Evolutionary conservation across 1,284 basidiomycete genomes (phyloP).

Genomic region (Cerioporus squamosus): DNA sequence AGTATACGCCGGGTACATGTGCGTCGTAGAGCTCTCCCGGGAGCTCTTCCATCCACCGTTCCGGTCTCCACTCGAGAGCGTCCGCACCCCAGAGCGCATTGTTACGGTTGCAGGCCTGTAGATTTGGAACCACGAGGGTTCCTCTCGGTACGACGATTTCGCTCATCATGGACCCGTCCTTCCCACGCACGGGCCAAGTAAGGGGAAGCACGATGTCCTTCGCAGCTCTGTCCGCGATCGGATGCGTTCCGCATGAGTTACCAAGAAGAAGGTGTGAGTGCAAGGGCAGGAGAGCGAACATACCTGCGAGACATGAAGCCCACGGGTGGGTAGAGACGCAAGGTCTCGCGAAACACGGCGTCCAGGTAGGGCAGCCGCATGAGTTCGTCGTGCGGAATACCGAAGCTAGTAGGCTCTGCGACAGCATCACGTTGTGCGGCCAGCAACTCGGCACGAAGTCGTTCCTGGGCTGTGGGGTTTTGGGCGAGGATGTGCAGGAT

Average conservation of each 20-base stretch:
- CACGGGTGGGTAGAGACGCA: constrained; percentile 14
- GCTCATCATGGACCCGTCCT: background rate
- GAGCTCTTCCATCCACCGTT: constrained; percentile 22
- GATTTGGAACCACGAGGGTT: constrained; percentile 5
- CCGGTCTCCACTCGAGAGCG: constrained; percentile 26
- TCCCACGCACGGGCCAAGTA: constrained; percentile 25
- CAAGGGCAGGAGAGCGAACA: constrained; percentile 17
- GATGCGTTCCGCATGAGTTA: background rate
- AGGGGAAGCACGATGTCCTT: constrained; percentile 29
- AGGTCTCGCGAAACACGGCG: constrained; percentile 37
- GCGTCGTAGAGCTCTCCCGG: constrained; percentile 14
- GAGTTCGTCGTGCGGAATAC: constrained; percentile 34
- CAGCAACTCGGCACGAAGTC: constrained; percentile 29
- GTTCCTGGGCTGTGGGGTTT: constrained; percentile 8
- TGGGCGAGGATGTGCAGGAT: constrained; percentile 26
- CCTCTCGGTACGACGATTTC: background rate
- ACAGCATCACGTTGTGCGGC: constrained; percentile 14
- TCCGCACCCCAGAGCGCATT: constrained; percentile 26
- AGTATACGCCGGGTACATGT: constrained; percentile 23
- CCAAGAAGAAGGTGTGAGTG: background rate
- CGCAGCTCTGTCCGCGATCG: constrained; percentile 8
- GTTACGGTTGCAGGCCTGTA: constrained; percentile 18
- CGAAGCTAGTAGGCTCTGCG: background rate
- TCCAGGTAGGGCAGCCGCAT: constrained; percentile 37
- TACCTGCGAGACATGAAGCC: background rate